These are phyloP conservation scores for Aureobasidium sp. DNA, from an alignment of 2,329 filamentous ascomycete species.

Conservation along the genomic window DNA sequence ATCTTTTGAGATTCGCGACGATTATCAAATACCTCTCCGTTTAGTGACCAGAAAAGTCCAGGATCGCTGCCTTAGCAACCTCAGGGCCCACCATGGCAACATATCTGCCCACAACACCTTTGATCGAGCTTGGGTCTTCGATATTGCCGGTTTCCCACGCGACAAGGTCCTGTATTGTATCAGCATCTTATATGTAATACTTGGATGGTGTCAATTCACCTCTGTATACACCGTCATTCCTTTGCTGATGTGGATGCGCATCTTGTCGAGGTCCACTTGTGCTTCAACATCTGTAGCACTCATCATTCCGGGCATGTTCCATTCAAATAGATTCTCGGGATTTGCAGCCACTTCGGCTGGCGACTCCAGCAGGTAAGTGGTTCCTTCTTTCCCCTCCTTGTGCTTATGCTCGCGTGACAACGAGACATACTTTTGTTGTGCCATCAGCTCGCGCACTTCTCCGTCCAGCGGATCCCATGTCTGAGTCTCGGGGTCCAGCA, in stretches of 20 bases:
- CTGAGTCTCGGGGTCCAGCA: slow-evolving; percentile 56
- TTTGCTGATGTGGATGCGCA: slow-evolving; percentile 47
- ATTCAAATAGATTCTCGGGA: slow-evolving; percentile 48
- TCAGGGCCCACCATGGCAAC: slow-evolving; percentile 59
- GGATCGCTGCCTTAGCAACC: slow-evolving; percentile 48
- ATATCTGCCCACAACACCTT: slow-evolving; percentile 59
- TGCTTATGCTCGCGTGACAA: slow-evolving; percentile 30
- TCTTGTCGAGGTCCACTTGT: slow-evolving; percentile 51
- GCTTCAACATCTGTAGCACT: slow-evolving; percentile 46
- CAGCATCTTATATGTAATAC: background rate
- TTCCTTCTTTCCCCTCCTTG: slow-evolving; percentile 22
- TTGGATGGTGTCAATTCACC: slow-evolving; percentile 22
- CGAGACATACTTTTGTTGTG: slow-evolving; percentile 50
- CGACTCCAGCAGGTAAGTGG: slow-evolving; percentile 10
- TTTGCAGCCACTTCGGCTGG: slow-evolving; percentile 28
- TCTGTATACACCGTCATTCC: slow-evolving; percentile 27
- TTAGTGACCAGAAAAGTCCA: slow-evolving; percentile 44
- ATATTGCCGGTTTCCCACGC: slow-evolving; percentile 52
- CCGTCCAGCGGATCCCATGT: slow-evolving; percentile 29
- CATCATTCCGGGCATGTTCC: slow-evolving; percentile 62
- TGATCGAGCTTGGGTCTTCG: slow-evolving; percentile 46
- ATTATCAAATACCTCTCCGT: background rate
- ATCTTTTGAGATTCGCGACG: no score
- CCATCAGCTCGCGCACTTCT: slow-evolving; percentile 35
- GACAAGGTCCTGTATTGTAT: slow-evolving; percentile 42